Conservation (phyloP, 345 rosid species). For the Alliaria petiolata region DNA sequence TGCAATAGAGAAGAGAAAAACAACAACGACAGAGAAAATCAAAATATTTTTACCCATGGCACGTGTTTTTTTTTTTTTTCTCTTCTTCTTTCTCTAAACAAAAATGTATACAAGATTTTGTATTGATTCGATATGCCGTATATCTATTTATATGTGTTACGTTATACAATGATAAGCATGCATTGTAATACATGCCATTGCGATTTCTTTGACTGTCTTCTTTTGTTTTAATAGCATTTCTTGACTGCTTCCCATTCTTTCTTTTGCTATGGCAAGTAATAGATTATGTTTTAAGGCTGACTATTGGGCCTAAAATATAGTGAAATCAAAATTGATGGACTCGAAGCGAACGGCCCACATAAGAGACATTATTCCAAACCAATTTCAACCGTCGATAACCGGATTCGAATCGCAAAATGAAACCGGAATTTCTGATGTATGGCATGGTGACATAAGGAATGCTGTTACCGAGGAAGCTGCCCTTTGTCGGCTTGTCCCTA, state of each 20-base stretch:
- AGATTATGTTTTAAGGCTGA: too few species aligned
- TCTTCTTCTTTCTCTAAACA: not conserved
- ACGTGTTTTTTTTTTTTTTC: not conserved
- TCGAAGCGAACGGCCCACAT: not conserved
- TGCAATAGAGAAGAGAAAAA: conserved; percentile 13
- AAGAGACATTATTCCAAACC: not conserved
- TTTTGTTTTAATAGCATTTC: not conserved
- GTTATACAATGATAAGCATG: not conserved
- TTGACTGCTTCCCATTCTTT: not conserved
- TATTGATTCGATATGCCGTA: not conserved
- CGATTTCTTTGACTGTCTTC: not conserved
- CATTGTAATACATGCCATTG: not conserved
- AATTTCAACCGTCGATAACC: not conserved
- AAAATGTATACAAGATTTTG: not conserved
- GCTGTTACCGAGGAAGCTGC: conserved; percentile 28
- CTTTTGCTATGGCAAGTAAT: not conserved
- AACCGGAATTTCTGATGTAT: not conserved
- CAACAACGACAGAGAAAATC: not conserved
- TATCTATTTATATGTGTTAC: not conserved
- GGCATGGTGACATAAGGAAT: conserved; percentile 8
- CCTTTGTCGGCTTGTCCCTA: conserved; percentile 18
- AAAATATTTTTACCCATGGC: conserved; percentile 4
- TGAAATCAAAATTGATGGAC: not conserved
- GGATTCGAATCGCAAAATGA: not conserved
- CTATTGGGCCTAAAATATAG: not conserved